Evolutionary conservation across 1,139 yeast species (phyloP), one percentile per base, ranked within the genome.

Genomic region (Lipomyces yarrowii): DNA sequence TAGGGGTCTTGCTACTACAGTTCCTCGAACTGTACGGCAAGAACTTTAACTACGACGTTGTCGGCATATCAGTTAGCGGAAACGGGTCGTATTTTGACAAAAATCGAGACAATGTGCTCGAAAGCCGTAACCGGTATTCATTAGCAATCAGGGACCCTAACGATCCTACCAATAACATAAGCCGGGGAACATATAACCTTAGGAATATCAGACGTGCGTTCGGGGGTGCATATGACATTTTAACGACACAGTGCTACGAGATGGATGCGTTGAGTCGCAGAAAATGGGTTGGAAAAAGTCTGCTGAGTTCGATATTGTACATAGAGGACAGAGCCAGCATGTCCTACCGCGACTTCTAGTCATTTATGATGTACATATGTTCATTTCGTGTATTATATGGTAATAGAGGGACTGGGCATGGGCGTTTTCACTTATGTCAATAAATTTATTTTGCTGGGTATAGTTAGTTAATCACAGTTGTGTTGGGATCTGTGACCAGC

Each of bases 1-100:
- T 94, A 70, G 99, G 99, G 1, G 90, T 93, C 1, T 78, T 96
- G 55, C 80, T 94, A 65, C 91, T 96, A 64, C 99, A 96, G 76
- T 93, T 94, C 73, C 93, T 96, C 76, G 98, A 94, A 76, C 82
- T 93, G n/a, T 96, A 93, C 74, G 99, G 99, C 21, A 85, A 91
- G 70, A 88, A 91, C 73, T 94, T 94, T 77, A 92, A 96, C 51
- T 93, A 91, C 74, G 96, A 91, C 74, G 82, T 85, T 67, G 88
- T 91, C 67, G 90, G 89, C 2, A 79, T 91, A 23, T 85, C 88
- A 58, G 85, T 75, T 5, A 79, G 85, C 53, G 86, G 83, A 61
- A 78, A 81, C 57, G 81, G 79, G 1, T 52, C 56, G 42, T 69
- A 77, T 80, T 52, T 93, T 90, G 74, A 76, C 89, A 67, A 79